These are phyloP conservation scores for Sugiyamaella mastotermitis DNA, from an alignment of 805 yeast species.

Conservation along the genomic window DNA sequence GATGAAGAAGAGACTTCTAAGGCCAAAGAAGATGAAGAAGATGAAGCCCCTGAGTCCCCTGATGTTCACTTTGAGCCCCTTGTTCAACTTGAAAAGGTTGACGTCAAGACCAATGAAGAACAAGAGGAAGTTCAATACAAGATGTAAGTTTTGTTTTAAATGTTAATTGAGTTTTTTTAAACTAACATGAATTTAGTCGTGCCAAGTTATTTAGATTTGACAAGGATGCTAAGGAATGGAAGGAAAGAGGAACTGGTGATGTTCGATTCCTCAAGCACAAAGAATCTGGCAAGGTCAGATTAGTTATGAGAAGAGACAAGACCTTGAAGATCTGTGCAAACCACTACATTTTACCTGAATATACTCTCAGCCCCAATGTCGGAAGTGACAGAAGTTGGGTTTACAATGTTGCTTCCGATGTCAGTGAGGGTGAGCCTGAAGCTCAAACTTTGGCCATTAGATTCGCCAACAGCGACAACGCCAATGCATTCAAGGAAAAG, in stretches of 20 bases:
- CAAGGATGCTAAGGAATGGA: conserved; percentile 87
- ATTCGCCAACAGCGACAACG: conserved; percentile 59
- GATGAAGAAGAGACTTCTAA: conserved; percentile 32
- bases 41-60: conserved; percentile 61
- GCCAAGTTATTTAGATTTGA: conserved; percentile 93
- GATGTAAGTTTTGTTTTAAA: conserved; percentile 36
- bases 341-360: conserved; percentile 72
- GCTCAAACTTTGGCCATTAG: conserved; percentile 96
- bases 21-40: conserved; percentile 42
- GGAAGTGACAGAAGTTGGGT: conserved; percentile 99
- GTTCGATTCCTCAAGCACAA: conserved; percentile 93
- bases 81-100: conserved; percentile 91
- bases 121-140: conserved; percentile 77
- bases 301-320: conserved; percentile 98
- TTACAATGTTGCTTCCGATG: conserved; percentile 87
- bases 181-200: conserved; percentile 34
- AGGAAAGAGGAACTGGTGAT: conserved; percentile 99
- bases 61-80: conserved; percentile 95
- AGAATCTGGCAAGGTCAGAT: conserved; percentile 71
- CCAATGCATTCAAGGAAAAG: conserved; percentile 89
- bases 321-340: conserved; percentile 97
- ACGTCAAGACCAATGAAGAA: conserved; percentile 93
- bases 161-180: not conserved
- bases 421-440: conserved; percentile 93
- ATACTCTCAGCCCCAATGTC: conserved; percentile 81